Base-by-base conservation (phyloP, 2,329 filamentous ascomycete species). In the Calonectria leucothoes region DNA sequence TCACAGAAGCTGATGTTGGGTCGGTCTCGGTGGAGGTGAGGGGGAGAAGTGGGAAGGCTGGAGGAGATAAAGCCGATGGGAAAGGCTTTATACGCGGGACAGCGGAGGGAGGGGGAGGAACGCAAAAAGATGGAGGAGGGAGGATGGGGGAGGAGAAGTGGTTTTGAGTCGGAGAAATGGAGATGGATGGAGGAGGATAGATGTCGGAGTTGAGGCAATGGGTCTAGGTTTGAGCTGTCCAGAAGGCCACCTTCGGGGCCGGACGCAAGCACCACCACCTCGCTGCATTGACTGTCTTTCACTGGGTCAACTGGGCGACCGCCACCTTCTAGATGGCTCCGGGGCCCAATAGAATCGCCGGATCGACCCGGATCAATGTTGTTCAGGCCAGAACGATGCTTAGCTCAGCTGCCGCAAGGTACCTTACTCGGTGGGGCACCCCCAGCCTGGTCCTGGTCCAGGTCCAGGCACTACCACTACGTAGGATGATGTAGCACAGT, bases 351-450 rank as follows among this genome's bases (percentile, higher is more conserved):
- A 80, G 82, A 78, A 83, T 76, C 76, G 78, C 78, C 72, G 64
- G 7, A 76, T 72, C 77, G 82, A 81, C 74, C 69, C 84, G 84
- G 84, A 85, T 82, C 70, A 86, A 84, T 76, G 70, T 82, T 85
- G 76, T 78, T 83, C 84, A 76, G 52, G 39, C 20, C 61, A 57
- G 49, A 65, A 69, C 51, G 25, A 52, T 68, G 78, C 76, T 81
- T 79, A 81, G 77, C 78, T 80, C 76, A 81, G 77, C 78, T 70
- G 65, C 69, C 69, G 31, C 66, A 51, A 51, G 70, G 45, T 39
- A 59, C 39, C 42, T 64, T 65, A 67, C 55, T 65, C 67, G 71
- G 75, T 74, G 75, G 76, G 67, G 68, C 55, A 61, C 33, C 33
- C 33, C 71, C 49, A 63, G 57, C 61, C 31, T 49, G 37, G 39